phyloP scores from a whole-genome alignment of 352 stramenopile genomes.

The Globisporangium middletonii region DNA sequence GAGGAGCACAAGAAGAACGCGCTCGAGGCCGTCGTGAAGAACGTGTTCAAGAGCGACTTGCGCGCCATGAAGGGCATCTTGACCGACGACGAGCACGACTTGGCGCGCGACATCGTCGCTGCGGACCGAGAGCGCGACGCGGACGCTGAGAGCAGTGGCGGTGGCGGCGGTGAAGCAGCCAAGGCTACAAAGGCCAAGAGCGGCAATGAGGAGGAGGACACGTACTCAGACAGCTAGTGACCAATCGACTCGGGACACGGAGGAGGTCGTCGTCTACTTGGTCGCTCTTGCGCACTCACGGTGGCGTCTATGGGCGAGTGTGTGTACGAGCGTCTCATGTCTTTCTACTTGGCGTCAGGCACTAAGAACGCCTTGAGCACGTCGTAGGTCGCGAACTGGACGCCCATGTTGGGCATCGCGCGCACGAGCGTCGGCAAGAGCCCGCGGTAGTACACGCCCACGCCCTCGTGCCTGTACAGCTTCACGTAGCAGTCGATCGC shows the following conservation, averaged over 20 bases:
- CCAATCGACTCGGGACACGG: background rate
- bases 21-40: slow-evolving; percentile 62
- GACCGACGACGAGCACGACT: slow-evolving; percentile 61
- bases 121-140: slow-evolving; percentile 16
- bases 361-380: slow-evolving; percentile 47
- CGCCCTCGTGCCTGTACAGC: slow-evolving; percentile 55
- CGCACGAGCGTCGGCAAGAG: slow-evolving; percentile 75
- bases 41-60: slow-evolving; percentile 63
- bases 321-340: background rate
- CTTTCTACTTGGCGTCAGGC: slow-evolving; percentile 7
- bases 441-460: slow-evolving; percentile 68
- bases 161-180: background rate
- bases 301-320: too few relatives aligned
- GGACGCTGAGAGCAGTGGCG: background rate
- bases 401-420: slow-evolving; percentile 82
- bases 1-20: slow-evolving; percentile 65
- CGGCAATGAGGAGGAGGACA: slow-evolving; percentile 8
- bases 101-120: slow-evolving; percentile 44
- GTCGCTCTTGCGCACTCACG: too few relatives aligned
- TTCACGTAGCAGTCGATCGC: slow-evolving; percentile 74
- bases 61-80: slow-evolving; percentile 54
- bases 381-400: slow-evolving; percentile 87
- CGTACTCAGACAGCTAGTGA: slow-evolving; percentile 7
- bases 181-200: slow-evolving; percentile 2
- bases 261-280: background rate